Evolutionary conservation across 192 early-diverging fungal genomes (phyloP).

Genomic region (Fimicolochytrium jonesii): DNA sequence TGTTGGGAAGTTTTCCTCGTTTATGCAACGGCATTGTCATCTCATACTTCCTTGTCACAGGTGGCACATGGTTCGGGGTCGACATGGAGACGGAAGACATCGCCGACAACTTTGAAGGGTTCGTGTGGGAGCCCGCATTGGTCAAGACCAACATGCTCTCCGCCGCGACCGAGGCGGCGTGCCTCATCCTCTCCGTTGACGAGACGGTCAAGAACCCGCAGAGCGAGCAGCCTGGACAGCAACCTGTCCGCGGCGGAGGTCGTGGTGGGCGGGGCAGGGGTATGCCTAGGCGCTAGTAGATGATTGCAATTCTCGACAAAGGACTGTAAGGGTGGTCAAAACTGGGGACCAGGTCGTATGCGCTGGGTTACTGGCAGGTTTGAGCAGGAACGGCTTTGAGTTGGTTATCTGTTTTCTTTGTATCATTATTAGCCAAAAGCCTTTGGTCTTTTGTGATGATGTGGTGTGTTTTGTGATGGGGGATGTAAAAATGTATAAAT

Average conservation of each 20-base stretch:
- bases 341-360: too few species aligned
- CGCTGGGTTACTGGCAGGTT: too few species aligned
- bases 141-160: conserved; percentile 97
- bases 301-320: neutral
- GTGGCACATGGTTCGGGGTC: conserved; percentile 85
- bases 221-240: conserved; percentile 63
- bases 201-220: conserved; percentile 94
- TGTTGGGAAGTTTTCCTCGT: neutral
- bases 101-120: conserved; percentile 83
- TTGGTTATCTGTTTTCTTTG: too few species aligned
- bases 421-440: too few species aligned
- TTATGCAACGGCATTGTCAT: neutral
- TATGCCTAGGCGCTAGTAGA: conserved; percentile 22
- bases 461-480: too few species aligned
- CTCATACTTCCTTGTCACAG: conserved; percentile 15
- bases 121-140: conserved; percentile 97
- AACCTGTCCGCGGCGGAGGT: conserved; percentile 31
- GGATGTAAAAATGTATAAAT: too few species aligned
- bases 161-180: conserved; percentile 92
- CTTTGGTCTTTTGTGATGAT: too few species aligned
- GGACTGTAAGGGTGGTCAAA: too few species aligned
- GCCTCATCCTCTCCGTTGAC: conserved; percentile 92
- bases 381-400: too few species aligned
- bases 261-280: conserved; percentile 35
- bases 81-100: conserved; percentile 87